Evolutionary conservation across 148 eudicot species (phyloP), one percentile per base, ranked within the genome.

Genomic region (Fagopyrum tataricum): DNA sequence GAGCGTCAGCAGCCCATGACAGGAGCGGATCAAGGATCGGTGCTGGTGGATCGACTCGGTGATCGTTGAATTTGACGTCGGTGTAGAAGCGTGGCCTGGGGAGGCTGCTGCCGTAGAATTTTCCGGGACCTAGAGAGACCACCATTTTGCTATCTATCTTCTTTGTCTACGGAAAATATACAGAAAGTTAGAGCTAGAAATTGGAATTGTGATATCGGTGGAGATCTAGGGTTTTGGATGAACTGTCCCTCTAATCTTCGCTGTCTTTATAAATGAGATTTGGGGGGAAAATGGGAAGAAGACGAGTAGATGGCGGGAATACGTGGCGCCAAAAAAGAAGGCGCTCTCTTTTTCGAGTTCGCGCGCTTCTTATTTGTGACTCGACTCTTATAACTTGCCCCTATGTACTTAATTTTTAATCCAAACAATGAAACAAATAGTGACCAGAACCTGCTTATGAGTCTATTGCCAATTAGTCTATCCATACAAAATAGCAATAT

Each of bases 1-100:
- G 98, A 6, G 98, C 97, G 24, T 91, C 93, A 4, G 80, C 42
- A 1, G 97, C 98, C 98, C 98, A 94, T 1, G 85, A 69, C 71
- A 94, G 72, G 0, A 92, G 70, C 47, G 97, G 87, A 53, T 85
- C 96, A 20, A 70, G 26, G 8, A 92, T 86, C 0, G 97, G 39
- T 0, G 68, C 61, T 0, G 97, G 97, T n/a, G 97, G 96, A 42
- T 92, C 96, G 46, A 92, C 87, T 43, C 97, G 74, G 7, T 81
- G 80, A 14, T 77, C 79, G 75, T 70, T 88, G 84, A 83, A 61
- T 76, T 82, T 89, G 15, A 87, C 77, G 23, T 89, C 89, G 64
- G 86, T 81, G 88, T 88, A 90, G 84, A 81, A 12, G 0, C 91
- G 83, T 0, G 97, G 97, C 39, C 96, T 80, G 3, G 97, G 96